These are phyloP conservation scores for Pseudisothecium myosuroides DNA, from an alignment of 225 moss, liverwort and hornwort genomes.

Conservation along the genomic window DNA sequence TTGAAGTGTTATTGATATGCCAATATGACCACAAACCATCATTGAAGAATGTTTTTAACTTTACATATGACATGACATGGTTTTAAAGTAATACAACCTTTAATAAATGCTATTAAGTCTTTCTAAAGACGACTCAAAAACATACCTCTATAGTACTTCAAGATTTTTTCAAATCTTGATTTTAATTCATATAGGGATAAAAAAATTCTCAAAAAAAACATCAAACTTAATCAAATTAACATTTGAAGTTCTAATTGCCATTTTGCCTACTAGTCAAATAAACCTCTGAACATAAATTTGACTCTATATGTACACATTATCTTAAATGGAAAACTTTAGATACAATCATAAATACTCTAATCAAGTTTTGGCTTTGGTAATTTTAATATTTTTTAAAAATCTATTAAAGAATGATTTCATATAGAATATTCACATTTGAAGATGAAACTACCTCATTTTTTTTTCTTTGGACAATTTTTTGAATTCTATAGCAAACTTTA, in stretches of 20 bases:
- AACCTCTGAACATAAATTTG: background rate
- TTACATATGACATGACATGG: no score
- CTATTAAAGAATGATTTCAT: no score
- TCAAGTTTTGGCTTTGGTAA: background rate
- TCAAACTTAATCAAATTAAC: background rate
- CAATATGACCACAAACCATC: background rate
- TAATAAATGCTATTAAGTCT: no score
- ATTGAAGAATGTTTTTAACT: no score
- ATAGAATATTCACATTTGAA: background rate
- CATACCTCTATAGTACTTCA: background rate
- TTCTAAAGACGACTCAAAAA: background rate
- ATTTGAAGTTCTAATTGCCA: no score
- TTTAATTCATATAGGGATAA: no score
- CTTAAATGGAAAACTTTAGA: background rate
- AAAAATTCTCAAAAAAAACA: no score
- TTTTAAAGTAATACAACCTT: no score
- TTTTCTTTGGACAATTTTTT: fast-evolving
- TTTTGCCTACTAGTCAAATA: no score
- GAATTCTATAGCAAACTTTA: background rate
- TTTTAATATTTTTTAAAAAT: background rate
- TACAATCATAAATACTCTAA: background rate
- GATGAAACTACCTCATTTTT: no score
- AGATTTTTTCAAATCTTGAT: background rate
- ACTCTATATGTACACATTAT: no score
- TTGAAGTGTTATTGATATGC: background rate